Conservation (phyloP, 371 early-diverging fungal species). For the Syncephalastrum monosporum region DNA sequence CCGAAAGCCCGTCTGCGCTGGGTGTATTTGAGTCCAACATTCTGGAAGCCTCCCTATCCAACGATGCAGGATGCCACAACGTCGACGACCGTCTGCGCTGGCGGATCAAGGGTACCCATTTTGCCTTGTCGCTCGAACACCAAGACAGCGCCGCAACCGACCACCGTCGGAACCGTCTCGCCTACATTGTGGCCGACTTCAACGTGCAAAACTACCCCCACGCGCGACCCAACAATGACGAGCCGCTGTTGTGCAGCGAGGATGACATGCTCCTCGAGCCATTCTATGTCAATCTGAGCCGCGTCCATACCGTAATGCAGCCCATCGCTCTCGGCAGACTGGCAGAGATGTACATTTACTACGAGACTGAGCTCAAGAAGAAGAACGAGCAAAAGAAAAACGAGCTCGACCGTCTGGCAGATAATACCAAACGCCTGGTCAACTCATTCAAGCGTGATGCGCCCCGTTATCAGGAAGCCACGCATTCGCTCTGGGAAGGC, state of each 20-base stretch:
- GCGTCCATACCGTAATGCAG: constrained; percentile 75
- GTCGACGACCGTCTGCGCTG: constrained; percentile 37
- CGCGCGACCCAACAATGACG: neutral
- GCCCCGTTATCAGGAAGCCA: constrained; percentile 43
- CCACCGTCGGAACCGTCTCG: constrained; percentile 54
- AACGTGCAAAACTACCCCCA: constrained; percentile 55
- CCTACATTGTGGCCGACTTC: constrained; percentile 70
- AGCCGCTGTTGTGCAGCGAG: neutral
- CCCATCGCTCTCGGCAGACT: constrained; percentile 73
- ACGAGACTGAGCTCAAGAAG: constrained; percentile 64
- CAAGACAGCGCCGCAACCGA: constrained; percentile 24
- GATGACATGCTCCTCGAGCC: constrained; percentile 36
- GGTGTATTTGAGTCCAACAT: constrained; percentile 69
- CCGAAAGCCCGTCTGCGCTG: constrained; percentile 65
- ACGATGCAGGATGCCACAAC: constrained; percentile 24
- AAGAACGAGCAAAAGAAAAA: constrained; percentile 51
- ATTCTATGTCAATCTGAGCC: constrained; percentile 53
- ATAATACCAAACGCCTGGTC: constrained; percentile 68
- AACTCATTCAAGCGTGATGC: constrained; percentile 58
- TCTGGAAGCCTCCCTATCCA: constrained; percentile 60
- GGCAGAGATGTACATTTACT: constrained; percentile 70
- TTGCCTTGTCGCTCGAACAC: constrained; percentile 63
- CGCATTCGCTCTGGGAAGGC: constrained; percentile 56
- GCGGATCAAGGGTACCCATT: constrained; percentile 54
- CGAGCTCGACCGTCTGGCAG: constrained; percentile 63